A percentile compares a stretch with the other conserved stretches of the same genome.
Evolutionary conservation across 306 rosid genomes (phyloP).

Genomic region (Vicia faba): DNA sequence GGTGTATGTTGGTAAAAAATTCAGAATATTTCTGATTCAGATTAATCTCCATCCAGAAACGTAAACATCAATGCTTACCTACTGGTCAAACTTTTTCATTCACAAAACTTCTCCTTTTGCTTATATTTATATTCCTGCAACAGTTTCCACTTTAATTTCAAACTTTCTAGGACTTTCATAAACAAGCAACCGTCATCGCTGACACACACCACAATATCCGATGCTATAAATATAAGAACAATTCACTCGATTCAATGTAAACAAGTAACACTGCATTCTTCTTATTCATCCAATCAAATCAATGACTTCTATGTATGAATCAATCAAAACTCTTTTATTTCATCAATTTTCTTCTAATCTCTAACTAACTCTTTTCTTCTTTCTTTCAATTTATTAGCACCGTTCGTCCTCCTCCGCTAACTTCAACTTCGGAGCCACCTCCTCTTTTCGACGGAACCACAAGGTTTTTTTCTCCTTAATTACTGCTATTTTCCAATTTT

Average conservation of each 20-base stretch:
- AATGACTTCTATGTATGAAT: not conserved
- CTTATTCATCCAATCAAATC: not conserved
- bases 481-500: not conserved
- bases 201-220: not conserved
- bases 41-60: too few relatives aligned
- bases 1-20: too few relatives aligned
- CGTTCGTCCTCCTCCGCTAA: conserved; percentile 52
- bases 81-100: too few relatives aligned
- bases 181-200: not conserved
- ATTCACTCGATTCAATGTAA: not conserved
- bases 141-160: not conserved
- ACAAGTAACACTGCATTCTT: too few relatives aligned
- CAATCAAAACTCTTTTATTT: not conserved
- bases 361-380: not conserved
- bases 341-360: not conserved
- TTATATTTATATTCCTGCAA: too few relatives aligned
- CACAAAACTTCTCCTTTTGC: not conserved
- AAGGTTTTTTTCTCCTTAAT: conserved; percentile 40
- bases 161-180: not conserved
- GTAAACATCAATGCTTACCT: too few relatives aligned
- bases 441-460: conserved; percentile 85
- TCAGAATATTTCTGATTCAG: too few relatives aligned
- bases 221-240: not conserved
- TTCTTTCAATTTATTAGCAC: conserved; percentile 30
- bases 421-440: conserved; percentile 64